Conservation (phyloP, 2,329 filamentous ascomycete genomes). For the Aspergillus sp. region DNA sequence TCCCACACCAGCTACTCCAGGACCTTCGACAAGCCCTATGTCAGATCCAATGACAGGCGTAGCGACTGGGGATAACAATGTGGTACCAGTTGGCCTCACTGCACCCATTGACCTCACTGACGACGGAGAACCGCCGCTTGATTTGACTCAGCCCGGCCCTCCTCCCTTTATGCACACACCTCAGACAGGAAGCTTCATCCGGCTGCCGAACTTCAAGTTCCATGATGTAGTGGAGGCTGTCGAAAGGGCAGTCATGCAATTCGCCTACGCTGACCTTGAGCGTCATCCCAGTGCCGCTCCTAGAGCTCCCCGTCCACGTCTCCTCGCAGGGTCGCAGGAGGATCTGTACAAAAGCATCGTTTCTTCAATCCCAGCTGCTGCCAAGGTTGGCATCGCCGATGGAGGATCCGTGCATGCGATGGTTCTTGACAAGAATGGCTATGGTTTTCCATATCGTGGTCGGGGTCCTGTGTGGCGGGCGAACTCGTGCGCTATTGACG, state of each 20-base stretch:
- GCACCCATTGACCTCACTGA: too few species aligned
- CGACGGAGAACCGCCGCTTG: too few species aligned
- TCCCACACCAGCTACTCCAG: too few species aligned
- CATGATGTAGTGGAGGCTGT: conserved; percentile 12
- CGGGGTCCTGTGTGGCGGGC: conserved; percentile 22
- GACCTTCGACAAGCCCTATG: too few species aligned
- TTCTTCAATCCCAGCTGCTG: conserved; percentile 8
- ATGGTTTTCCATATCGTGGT: conserved; percentile 18
- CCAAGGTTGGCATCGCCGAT: conserved; percentile 11
- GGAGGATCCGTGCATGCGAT: not conserved
- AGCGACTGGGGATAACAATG: too few species aligned
- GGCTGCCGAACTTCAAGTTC: not conserved
- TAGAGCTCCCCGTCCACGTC: conserved; percentile 3
- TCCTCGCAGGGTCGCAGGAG: conserved; percentile 6
- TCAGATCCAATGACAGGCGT: too few species aligned
- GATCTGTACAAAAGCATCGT: conserved; percentile 15
- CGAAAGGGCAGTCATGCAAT: conserved; percentile 18
- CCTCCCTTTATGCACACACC: too few species aligned
- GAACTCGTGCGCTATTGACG: conserved; percentile 23
- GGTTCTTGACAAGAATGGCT: conserved; percentile 14
- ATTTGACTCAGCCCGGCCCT: too few species aligned
- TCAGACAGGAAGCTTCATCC: not conserved
- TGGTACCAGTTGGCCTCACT: too few species aligned
- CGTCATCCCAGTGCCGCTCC: conserved; percentile 17
- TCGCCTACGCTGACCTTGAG: conserved; percentile 23